Evolutionary conservation across 345 rosid genomes (phyloP).

Genomic region (Brassica cretica): DNA sequence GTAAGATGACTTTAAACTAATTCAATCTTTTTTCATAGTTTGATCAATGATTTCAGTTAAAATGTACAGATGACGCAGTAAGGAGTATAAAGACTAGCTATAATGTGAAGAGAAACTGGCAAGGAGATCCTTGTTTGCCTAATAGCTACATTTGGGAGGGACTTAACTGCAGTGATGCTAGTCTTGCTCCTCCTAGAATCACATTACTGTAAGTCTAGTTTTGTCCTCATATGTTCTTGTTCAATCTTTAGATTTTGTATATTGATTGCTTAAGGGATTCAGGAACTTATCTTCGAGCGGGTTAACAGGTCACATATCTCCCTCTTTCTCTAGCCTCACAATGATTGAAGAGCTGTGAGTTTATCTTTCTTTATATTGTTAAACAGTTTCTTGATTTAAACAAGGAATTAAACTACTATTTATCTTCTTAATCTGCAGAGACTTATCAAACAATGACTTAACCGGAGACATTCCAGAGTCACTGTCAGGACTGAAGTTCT

Average conservation of each 20-base stretch:
- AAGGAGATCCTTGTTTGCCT: slow-evolving; percentile 59
- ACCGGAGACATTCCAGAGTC: slow-evolving; percentile 49
- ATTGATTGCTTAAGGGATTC: background rate
- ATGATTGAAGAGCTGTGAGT: slow-evolving; percentile 49
- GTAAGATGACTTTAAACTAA: background rate
- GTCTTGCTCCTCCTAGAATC: slow-evolving; percentile 38
- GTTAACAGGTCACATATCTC: slow-evolving; percentile 39
- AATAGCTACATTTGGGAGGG: slow-evolving; percentile 44
- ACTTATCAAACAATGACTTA: slow-evolving; percentile 55
- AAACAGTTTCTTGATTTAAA: background rate
- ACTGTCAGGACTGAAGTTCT: slow-evolving; percentile 40
- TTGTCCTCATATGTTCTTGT: background rate
- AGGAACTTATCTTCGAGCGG: slow-evolving; percentile 46
- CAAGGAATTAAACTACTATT: background rate
- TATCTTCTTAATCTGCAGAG: slow-evolving; percentile 39
- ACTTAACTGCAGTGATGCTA: slow-evolving; percentile 37
- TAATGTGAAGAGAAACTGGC: slow-evolving; percentile 45
- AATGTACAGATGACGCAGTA: slow-evolving; percentile 41
- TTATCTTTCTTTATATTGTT: background rate
- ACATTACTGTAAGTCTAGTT: slow-evolving; percentile 46
- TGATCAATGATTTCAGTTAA: slow-evolving; percentile 8
- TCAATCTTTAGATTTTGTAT: background rate
- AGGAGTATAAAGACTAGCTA: slow-evolving; percentile 39
- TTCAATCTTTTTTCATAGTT: background rate
- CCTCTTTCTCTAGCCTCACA: slow-evolving; percentile 39